phyloP scores from a whole-genome alignment of 2,329 filamentous ascomycete species.

The Trichoderma harzianum region DNA sequence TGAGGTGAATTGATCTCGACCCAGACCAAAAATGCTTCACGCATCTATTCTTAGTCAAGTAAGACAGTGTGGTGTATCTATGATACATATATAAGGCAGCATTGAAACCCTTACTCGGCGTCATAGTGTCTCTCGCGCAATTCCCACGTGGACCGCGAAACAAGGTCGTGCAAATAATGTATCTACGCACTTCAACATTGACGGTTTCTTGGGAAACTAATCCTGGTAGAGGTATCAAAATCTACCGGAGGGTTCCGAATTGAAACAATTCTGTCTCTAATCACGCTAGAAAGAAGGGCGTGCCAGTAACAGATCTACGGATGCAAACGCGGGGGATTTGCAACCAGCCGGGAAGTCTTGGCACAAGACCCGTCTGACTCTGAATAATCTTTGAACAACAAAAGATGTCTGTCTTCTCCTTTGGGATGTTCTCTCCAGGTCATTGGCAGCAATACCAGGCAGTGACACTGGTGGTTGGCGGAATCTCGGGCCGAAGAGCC shows the following conservation, averaged over 20 bases:
- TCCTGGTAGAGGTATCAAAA: too few relatives aligned
- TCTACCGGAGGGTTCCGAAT: accelerated
- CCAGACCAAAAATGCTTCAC: background rate
- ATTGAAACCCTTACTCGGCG: background rate
- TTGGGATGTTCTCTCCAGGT: background rate
- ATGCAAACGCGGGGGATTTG: background rate
- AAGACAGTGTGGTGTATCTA: background rate
- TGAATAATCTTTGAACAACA: background rate
- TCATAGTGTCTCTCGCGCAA: background rate
- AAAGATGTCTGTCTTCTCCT: background rate
- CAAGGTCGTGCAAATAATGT: background rate
- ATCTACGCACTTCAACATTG: too few relatives aligned
- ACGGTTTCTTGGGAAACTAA: too few relatives aligned
- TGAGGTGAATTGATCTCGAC: background rate
- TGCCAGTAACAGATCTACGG: background rate
- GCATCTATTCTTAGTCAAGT: background rate
- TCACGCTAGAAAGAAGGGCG: too few relatives aligned
- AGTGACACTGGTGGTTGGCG: background rate
- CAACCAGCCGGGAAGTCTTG: background rate
- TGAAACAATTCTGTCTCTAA: too few relatives aligned
- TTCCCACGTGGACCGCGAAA: background rate
- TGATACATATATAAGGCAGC: background rate
- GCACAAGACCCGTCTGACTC: background rate
- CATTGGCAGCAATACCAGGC: background rate
- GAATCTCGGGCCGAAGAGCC: background rate